phyloP scores from a whole-genome alignment of 2,329 filamentous ascomycete genomes.

The Aspergillus glaucus region DNA sequence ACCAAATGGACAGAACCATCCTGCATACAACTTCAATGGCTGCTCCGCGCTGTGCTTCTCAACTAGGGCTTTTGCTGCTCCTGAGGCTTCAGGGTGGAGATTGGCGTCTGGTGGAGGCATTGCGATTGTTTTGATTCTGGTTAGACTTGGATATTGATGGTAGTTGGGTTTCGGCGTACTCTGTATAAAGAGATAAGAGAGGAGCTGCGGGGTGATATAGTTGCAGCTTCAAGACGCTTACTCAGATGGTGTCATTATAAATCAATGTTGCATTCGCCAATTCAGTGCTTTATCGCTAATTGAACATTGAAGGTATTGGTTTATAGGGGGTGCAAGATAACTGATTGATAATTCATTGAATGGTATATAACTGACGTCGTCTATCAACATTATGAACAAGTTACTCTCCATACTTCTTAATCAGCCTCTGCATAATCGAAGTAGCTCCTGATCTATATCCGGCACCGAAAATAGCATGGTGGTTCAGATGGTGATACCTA shows the following conservation, averaged over 20 bases:
- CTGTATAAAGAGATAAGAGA: too few species aligned
- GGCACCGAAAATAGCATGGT: slow-evolving; percentile 76
- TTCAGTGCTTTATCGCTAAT: too few species aligned
- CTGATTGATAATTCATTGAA: too few species aligned
- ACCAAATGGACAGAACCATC: slow-evolving; percentile 63
- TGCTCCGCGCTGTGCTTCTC: slow-evolving; percentile 27
- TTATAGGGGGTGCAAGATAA: too few species aligned
- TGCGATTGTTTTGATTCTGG: not conserved
- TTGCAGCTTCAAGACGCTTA: too few species aligned
- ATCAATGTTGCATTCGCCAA: too few species aligned
- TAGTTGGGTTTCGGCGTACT: too few species aligned
- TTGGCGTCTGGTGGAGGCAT: slow-evolving; percentile 34
- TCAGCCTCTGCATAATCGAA: slow-evolving; percentile 68
- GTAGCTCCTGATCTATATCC: slow-evolving; percentile 71
- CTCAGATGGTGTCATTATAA: too few species aligned
- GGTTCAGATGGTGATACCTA: slow-evolving; percentile 86
- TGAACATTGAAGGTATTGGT: too few species aligned
- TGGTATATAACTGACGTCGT: too few species aligned
- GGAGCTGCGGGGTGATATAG: too few species aligned
- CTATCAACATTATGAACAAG: not conserved
- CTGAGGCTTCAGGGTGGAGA: slow-evolving; percentile 41
- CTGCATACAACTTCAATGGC: slow-evolving; percentile 58
- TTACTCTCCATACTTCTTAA: slow-evolving; percentile 60
- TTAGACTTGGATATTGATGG: too few species aligned
- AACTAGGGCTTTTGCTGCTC: slow-evolving; percentile 35